These are phyloP conservation scores for Cymbidium sinense DNA, from an alignment of 106 monocot genomes.

Conservation along the genomic window DNA sequence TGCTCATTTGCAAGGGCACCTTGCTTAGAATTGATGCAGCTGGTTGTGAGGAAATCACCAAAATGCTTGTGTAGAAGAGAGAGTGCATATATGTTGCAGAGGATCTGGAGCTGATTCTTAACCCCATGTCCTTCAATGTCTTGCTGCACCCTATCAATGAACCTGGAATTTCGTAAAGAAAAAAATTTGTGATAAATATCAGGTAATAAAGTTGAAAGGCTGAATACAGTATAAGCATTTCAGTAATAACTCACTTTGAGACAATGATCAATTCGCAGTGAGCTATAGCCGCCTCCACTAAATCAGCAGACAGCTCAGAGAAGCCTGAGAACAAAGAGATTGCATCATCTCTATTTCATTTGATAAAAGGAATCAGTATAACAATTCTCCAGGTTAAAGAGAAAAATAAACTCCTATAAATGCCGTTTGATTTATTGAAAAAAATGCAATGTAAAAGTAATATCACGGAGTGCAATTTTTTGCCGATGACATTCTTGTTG, in stretches of 20 bases:
- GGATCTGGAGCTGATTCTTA: slow-evolving; percentile 55
- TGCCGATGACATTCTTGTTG: too few relatives aligned
- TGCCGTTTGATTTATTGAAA: too few relatives aligned
- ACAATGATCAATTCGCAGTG: slow-evolving; percentile 91
- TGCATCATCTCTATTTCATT: slow-evolving; percentile 1
- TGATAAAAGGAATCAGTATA: background rate
- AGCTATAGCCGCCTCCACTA: slow-evolving; percentile 73
- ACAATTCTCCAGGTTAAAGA: background rate
- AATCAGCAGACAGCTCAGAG: slow-evolving; percentile 65
- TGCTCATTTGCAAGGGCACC: slow-evolving; percentile 69
- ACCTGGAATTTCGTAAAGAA: slow-evolving; percentile 22
- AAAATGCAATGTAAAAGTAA: too few relatives aligned
- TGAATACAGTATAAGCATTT: background rate
- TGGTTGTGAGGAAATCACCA: slow-evolving; percentile 73
- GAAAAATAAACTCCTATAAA: slow-evolving; percentile 1
- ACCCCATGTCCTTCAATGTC: slow-evolving; percentile 62
- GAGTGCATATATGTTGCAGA: slow-evolving; percentile 78
- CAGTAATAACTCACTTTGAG: slow-evolving; percentile 58
- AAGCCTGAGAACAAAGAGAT: slow-evolving; percentile 48
- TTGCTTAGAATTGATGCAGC: slow-evolving; percentile 71
- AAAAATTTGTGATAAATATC: background rate
- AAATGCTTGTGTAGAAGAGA: slow-evolving; percentile 71
- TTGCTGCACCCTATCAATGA: slow-evolving; percentile 61
- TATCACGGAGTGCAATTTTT: too few relatives aligned
- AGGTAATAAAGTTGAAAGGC: background rate